These are phyloP conservation scores for Vanilla planifolia DNA, from an alignment of 106 monocot species.

Conservation along the genomic window DNA sequence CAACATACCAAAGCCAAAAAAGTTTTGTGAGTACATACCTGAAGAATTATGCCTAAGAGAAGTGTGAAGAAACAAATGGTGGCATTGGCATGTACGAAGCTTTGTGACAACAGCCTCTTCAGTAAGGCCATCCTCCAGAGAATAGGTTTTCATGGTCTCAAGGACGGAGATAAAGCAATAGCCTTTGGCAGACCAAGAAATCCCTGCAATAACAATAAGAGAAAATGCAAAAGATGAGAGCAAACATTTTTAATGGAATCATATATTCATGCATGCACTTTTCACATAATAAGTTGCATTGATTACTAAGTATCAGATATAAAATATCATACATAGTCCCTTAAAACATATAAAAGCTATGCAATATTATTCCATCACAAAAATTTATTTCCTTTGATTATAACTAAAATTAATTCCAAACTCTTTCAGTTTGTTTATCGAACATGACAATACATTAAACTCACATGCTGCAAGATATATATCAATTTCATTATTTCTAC, in stretches of 20 bases:
- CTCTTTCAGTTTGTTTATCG: too few relatives aligned
- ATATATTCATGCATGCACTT: not conserved
- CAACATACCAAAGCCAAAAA: too few relatives aligned
- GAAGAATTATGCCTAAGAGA: constrained; percentile 82
- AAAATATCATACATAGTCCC: too few relatives aligned
- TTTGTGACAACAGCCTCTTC: constrained; percentile 94
- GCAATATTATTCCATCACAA: too few relatives aligned
- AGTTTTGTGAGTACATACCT: constrained; percentile 31
- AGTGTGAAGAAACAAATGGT: constrained; percentile 82
- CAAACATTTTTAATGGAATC: not conserved
- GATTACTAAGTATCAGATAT: too few relatives aligned
- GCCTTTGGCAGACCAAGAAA: constrained; percentile 91
- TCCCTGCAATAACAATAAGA: constrained; percentile 44
- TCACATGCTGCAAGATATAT: too few relatives aligned
- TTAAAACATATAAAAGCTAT: too few relatives aligned
- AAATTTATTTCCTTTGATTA: too few relatives aligned
- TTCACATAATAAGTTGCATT: too few relatives aligned
- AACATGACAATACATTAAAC: too few relatives aligned
- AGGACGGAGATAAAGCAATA: constrained; percentile 87
- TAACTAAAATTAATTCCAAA: too few relatives aligned
- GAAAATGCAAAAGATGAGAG: not conserved
- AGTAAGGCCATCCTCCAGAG: constrained; percentile 81
- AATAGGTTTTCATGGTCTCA: constrained; percentile 95
- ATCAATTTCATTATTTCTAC: too few relatives aligned
- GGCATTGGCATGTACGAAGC: constrained; percentile 79